Base-by-base conservation (phyloP, 768 basidiomycete genomes). In the Paxillus rubicundulus region DNA sequence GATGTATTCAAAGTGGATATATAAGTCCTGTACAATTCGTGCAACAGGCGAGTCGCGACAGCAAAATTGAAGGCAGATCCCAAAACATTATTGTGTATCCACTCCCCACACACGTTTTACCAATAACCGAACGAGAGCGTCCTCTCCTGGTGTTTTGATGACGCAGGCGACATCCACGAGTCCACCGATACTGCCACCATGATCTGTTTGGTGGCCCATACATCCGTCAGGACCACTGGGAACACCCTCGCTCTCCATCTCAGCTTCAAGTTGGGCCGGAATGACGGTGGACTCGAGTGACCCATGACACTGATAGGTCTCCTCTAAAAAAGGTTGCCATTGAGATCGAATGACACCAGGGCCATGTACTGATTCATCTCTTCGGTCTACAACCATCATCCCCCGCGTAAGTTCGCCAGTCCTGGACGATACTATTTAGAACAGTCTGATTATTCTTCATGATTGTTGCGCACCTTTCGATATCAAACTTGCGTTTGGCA, bases 341-440 rank as follows among this genome's bases (percentile, higher is more conserved):
- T 80, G 67, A 6, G 83, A 81, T 39, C 88, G 82, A 64, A 85
- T 89, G 13, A 73, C 72, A 8, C 87, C 86, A 2, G 82, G 80
- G 1, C 80, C 76, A 65, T 88, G 86, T 2, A 79, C 84, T n/a
- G 78, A 76, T 45, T 73, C 69, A 47, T 86, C 87, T 39, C 92
- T 77, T 55, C 88, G 74, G 66, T 96, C 92, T 10, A 89, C 80
- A 1, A 95, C 88, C 55, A 92, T 76, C 89, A 94, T 92, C 10
- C 92, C 92, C 28, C 90, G 78, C 6, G 91, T 93, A 17, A 87
- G 62, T 65, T 94, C 91, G 1, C 90, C 92, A 2, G 66, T 74
- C 43, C 92, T 88, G 45, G 39, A 5, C 44, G 1, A 24, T 33
- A 14, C 41, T 21, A 32, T 47, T 34, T 52, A 24, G 38, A 42